Base-by-base conservation (phyloP, 805 yeast species). In the Wickerhamomyces xylosicus region DNA sequence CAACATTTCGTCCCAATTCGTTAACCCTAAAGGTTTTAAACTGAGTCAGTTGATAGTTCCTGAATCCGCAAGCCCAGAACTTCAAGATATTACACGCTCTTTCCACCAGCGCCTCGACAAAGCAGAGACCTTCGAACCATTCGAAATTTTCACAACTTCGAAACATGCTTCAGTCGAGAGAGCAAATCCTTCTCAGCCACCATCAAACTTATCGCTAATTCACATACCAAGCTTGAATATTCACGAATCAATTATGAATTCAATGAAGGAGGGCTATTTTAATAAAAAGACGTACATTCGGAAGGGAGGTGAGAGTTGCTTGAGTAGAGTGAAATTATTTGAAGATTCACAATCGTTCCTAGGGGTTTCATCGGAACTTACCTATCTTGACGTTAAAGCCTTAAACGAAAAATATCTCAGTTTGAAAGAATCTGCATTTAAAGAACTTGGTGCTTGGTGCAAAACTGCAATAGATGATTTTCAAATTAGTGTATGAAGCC, bases 181-280 rank as follows among this genome's bases (percentile, higher is more conserved):
- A 19, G 38, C 41, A 13, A 37, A 34, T 14, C 31, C 19, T 1
- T 31, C 25, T 0, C 36, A 36, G 5, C 37, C 44, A 11, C 56
- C 63, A 0, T 43, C 46, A 17, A 52, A 52, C n/a, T 31, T 53
- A 13, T 53, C 64, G 3, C 45, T 66, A 10, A 34, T 61, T 1
- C 49, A 52, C 33, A 43, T 58, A 2, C 61, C 62, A 1, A 20
- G 28, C 6, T 41, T 37, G 2, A 19, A 22, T 2, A 5, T 43
- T 2, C 38, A 38, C 0, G 64, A 66, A 41, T 53, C 58, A 1
- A 56, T 79, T 11, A 65, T 72, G 33, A 71, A 72, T 46, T 86
- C 85, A 0, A 72, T 79, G 4, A 74, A 68, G 43, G 75, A 75
- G 44, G 89, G 90, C 0, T 65, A 67, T 17, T 65, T 54, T 39